Evolutionary conservation across 345 rosid genomes (phyloP).

Genomic region (Rubroshorea leprosula): DNA sequence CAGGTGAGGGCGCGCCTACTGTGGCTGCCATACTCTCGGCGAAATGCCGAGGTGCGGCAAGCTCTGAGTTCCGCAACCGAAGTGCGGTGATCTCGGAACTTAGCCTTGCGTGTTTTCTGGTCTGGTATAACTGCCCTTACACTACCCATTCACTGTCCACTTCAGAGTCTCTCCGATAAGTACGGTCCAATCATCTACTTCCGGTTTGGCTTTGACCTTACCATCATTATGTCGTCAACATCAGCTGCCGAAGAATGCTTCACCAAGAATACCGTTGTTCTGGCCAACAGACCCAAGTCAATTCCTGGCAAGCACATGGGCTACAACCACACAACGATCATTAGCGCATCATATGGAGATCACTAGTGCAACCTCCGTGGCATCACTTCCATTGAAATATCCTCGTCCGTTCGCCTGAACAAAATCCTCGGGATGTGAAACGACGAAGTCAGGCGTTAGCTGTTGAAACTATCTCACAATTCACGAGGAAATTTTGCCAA

Average conservation of each 20-base stretch:
- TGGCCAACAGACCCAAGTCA: constrained; percentile 40
- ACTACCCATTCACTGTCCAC: constrained; percentile 24
- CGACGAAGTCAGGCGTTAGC: constrained; percentile 1
- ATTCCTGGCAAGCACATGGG: constrained; percentile 19
- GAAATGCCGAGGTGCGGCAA: too few relatives aligned
- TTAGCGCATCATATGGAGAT: constrained; percentile 13
- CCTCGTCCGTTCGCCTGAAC: constrained; percentile 15
- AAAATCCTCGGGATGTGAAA: not conserved
- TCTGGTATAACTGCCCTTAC: too few relatives aligned
- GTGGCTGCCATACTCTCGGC: too few relatives aligned
- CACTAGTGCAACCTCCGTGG: constrained; percentile 28
- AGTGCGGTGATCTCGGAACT: too few relatives aligned
- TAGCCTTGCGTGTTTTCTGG: too few relatives aligned
- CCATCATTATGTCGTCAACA: constrained; percentile 39
- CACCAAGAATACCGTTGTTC: constrained; percentile 38
- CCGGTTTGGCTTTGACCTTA: constrained; percentile 24
- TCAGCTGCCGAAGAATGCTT: constrained; percentile 39
- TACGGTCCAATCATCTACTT: constrained; percentile 42
- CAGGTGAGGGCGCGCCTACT: too few relatives aligned
- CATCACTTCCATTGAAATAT: constrained; percentile 14
- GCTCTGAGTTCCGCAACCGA: too few relatives aligned
- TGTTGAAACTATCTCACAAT: not conserved
- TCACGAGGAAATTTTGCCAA: not conserved
- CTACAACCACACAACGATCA: constrained; percentile 17
- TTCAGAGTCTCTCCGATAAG: constrained; percentile 18